A percentile compares a stretch with the other conserved stretches of the same genome.
Evolutionary conservation across 371 early-diverging fungal genomes (phyloP).

Genomic region (Actinomucor elegans): DNA sequence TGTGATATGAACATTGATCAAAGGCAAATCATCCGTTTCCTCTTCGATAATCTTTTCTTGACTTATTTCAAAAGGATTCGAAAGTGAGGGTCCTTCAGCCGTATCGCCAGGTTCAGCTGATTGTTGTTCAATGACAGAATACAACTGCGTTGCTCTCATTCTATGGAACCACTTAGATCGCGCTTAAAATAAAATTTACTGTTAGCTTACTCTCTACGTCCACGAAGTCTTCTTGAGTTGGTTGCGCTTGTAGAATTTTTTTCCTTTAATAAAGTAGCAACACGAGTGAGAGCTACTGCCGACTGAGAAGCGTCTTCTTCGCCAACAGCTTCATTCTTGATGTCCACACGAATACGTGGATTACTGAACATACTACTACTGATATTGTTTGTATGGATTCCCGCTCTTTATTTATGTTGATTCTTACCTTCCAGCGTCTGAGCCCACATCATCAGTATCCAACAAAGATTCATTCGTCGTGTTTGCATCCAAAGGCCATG

Average conservation of each 20-base stretch:
- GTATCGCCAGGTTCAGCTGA: not conserved
- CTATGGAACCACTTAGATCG: conserved; percentile 5
- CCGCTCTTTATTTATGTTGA: not conserved
- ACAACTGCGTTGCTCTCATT: conserved; percentile 31
- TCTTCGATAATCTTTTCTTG: conserved; percentile 1
- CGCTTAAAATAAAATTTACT: not conserved
- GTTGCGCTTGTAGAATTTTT: conserved; percentile 8
- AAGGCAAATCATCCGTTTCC: conserved; percentile 14
- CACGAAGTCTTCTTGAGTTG: conserved; percentile 10
- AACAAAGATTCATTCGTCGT: conserved; percentile 10
- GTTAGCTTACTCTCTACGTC: conserved; percentile 19
- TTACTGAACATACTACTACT: conserved; percentile 13
- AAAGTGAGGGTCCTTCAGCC: not conserved
- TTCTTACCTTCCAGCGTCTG: conserved; percentile 22
- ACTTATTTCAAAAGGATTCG: conserved; percentile 10
- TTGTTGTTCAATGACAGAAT: conserved; percentile 20
- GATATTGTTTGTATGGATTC: not conserved
- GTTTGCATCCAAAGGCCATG: conserved; percentile 6
- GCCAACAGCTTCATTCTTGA: conserved; percentile 22
- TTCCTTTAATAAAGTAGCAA: conserved; percentile 20
- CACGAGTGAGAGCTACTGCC: conserved; percentile 16
- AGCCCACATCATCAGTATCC: conserved; percentile 17
- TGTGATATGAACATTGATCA: conserved; percentile 30
- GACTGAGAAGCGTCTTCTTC: conserved; percentile 36
- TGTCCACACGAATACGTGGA: conserved; percentile 19